Evolutionary conservation across 2,329 filamentous ascomycete genomes (phyloP).

Genomic region (Pseudogymnoascus sp.): DNA sequence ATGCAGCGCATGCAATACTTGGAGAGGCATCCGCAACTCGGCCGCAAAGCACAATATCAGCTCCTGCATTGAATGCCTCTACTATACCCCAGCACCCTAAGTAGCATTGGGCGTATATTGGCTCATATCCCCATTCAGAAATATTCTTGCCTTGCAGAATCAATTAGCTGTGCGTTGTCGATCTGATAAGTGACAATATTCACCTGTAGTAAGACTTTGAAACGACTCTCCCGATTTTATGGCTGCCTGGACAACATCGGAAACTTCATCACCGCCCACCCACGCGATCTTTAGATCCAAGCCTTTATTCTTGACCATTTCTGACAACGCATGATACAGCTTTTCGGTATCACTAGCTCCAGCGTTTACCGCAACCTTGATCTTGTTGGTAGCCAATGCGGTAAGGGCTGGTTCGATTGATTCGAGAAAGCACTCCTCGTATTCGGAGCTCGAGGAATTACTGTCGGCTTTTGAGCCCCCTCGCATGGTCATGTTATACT

Average conservation of each 20-base stretch:
- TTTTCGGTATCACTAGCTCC: slow-evolving; percentile 43
- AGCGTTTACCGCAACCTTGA: slow-evolving; percentile 46
- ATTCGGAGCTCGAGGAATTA: neutral
- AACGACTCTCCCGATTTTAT: slow-evolving; percentile 10
- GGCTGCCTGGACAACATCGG: slow-evolving; percentile 7
- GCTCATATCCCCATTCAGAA: slow-evolving; percentile 9
- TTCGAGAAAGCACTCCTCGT: slow-evolving; percentile 12
- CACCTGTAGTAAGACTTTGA: slow-evolving; percentile 9
- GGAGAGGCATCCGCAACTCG: slow-evolving; percentile 36
- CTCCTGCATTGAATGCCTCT: slow-evolving; percentile 21
- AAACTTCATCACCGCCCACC: slow-evolving; percentile 29
- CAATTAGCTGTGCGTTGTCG: neutral
- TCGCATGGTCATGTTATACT: slow-evolving; percentile 27
- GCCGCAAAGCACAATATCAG: slow-evolving; percentile 37
- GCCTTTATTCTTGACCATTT: neutral
- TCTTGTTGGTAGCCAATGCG: slow-evolving; percentile 36
- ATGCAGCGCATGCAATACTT: slow-evolving; percentile 33
- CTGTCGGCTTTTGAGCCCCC: slow-evolving; percentile 17
- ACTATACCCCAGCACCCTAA: slow-evolving; percentile 33
- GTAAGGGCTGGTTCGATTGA: slow-evolving; percentile 27
- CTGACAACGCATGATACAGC: slow-evolving; percentile 26
- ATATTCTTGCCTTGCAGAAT: neutral
- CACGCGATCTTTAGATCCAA: slow-evolving; percentile 27
- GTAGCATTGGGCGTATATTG: slow-evolving; percentile 20
- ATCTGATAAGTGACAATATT: neutral